Evolutionary conservation across 208 protist species (phyloP).

Genomic region (Leishmania lainsoni): DNA sequence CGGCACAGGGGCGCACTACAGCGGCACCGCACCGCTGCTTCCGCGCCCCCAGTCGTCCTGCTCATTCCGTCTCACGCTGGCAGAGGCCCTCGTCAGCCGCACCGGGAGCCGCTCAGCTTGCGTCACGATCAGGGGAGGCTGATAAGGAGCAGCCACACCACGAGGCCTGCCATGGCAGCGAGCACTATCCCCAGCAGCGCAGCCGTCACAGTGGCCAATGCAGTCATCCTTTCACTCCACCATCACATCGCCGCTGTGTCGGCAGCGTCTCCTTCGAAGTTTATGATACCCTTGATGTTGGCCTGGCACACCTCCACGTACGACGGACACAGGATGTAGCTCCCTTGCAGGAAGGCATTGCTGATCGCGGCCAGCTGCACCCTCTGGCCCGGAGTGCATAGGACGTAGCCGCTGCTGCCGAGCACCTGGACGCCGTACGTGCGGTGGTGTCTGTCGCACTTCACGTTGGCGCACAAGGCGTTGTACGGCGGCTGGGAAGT

Average conservation of each 20-base stretch:
- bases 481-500: background rate
- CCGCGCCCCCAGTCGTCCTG: background rate
- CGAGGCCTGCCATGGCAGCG: no score
- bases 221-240: no score
- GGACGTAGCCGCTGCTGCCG: background rate
- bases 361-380: background rate
- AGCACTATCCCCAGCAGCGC: no score
- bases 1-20: background rate
- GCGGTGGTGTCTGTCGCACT: background rate
- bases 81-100: no score
- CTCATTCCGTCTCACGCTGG: background rate
- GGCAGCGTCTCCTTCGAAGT: no score
- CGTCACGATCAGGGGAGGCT: no score
- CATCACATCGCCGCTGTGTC: no score
- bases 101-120: no score
- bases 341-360: background rate
- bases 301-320: background rate
- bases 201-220: no score
- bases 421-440: constrained; percentile 6
- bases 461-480: constrained; percentile 1
- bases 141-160: no score
- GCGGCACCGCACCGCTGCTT: no score
- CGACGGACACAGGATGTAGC: background rate
- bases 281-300: no score
- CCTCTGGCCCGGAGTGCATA: background rate